Conservation (phyloP, 2,329 filamentous ascomycete genomes). For the Hypoxylon sp. region DNA sequence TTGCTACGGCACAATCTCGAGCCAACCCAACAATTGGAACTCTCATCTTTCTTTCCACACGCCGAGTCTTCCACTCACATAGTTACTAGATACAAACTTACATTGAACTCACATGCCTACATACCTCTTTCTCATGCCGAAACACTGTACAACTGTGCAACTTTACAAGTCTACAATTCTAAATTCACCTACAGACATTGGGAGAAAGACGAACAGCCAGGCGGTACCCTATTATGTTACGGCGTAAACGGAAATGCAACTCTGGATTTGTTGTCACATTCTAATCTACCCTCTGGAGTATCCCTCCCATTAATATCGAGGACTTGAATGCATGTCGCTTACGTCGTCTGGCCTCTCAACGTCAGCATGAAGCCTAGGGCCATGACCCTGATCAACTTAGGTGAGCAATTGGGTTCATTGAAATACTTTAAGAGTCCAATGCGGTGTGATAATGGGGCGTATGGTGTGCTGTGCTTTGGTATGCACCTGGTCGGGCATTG, state of each 20-base stretch:
- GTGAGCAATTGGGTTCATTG: slow-evolving; percentile 39
- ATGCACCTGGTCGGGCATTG: slow-evolving; percentile 38
- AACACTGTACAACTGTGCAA: background rate
- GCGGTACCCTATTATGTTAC: slow-evolving; percentile 40
- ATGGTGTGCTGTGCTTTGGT: slow-evolving; percentile 33
- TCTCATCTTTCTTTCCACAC: slow-evolving; percentile 8
- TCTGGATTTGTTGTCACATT: slow-evolving; percentile 37
- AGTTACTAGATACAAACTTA: background rate
- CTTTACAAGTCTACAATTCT: slow-evolving; percentile 7
- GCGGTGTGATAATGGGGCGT: slow-evolving; percentile 25
- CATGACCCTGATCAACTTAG: slow-evolving; percentile 45
- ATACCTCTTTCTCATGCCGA: slow-evolving; percentile 1
- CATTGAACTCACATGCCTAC: background rate
- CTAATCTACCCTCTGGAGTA: slow-evolving; percentile 31
- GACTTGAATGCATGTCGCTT: slow-evolving; percentile 35
- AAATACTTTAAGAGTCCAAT: slow-evolving; percentile 10
- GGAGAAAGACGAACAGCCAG: slow-evolving; percentile 4
- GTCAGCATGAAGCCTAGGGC: slow-evolving; percentile 45
- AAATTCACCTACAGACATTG: background rate
- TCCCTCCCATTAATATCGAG: slow-evolving; percentile 26
- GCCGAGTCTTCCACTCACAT: slow-evolving; percentile 21
- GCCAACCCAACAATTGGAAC: slow-evolving; percentile 20
- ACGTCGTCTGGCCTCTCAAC: slow-evolving; percentile 33
- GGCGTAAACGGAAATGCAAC: slow-evolving; percentile 44
- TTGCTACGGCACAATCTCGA: slow-evolving; percentile 47